Percentiles rank a stretch among this genome's conserved stretches.
These are phyloP conservation scores for Spergularia marina DNA, from an alignment of 148 eudicot genomes.

Conservation along the genomic window DNA sequence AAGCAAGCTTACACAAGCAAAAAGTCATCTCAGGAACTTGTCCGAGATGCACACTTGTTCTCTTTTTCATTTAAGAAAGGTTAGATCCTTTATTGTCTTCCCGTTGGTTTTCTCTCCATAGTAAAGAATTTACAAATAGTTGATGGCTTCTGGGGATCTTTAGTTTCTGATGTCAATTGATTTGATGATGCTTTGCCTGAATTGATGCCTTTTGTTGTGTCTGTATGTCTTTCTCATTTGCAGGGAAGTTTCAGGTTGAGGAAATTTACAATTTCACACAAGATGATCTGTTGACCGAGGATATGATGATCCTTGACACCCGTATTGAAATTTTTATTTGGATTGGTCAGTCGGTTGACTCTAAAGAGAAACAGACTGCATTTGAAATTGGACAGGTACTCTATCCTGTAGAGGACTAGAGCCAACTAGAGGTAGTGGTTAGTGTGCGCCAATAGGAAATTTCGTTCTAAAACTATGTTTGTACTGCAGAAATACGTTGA, in stretches of 20 bases:
- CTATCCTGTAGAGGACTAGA: not conserved
- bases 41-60: slow-evolving; percentile 91
- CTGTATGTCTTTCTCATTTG: slow-evolving; percentile 29
- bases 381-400: slow-evolving; percentile 89
- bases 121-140: not conserved
- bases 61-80: slow-evolving; percentile 68
- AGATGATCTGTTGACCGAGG: slow-evolving; percentile 97
- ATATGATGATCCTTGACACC: slow-evolving; percentile 87
- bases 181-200: not conserved
- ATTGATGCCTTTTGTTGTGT: slow-evolving; percentile 34
- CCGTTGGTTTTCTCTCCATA: not conserved
- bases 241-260: slow-evolving; percentile 96
- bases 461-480: slow-evolving; percentile 6
- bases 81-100: slow-evolving; percentile 26
- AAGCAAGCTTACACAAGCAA: slow-evolving; percentile 80
- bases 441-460: not conserved
- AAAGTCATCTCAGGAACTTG: slow-evolving; percentile 60
- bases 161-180: slow-evolving; percentile 1
- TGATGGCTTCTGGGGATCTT: not conserved
- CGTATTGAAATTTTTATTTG: slow-evolving; percentile 92
- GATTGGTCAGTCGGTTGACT: slow-evolving; percentile 91
- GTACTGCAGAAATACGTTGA: slow-evolving; percentile 76
- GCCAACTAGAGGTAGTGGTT: slow-evolving; percentile 3
- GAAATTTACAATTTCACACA: slow-evolving; percentile 91
- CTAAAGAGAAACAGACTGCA: slow-evolving; percentile 85